These are phyloP conservation scores for Xylaria flabelliformis DNA, from an alignment of 495 filamentous ascomycete species.

Conservation along the genomic window DNA sequence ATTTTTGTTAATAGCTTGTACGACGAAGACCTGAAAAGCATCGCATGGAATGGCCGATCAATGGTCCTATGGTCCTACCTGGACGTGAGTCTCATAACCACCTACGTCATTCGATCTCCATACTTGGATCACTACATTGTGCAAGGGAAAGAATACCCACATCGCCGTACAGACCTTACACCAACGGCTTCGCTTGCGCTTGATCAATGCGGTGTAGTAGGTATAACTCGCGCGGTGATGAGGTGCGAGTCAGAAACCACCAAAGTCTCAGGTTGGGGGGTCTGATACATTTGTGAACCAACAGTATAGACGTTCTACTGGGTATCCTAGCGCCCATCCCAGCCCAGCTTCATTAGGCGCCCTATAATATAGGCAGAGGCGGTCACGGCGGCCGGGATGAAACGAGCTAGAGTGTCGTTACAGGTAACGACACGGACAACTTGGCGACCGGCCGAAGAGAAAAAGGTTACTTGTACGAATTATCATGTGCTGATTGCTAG, in stretches of 20 bases:
- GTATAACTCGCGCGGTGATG: slow-evolving; percentile 6
- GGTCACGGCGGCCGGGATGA: slow-evolving; percentile 10
- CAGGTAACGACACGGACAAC: not conserved
- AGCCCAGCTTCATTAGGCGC: slow-evolving; percentile 12
- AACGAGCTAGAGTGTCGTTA: slow-evolving; percentile 12
- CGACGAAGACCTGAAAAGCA: slow-evolving; percentile 4
- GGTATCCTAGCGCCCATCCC: slow-evolving; percentile 13
- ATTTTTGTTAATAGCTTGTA: not conserved
- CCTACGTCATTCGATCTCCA: not conserved
- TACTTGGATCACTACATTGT: not conserved
- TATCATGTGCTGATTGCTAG: not conserved
- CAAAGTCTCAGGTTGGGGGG: slow-evolving; percentile 7
- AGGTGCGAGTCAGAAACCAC: slow-evolving; percentile 12
- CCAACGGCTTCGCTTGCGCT: not conserved
- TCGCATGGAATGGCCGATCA: not conserved
- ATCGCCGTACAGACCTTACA: no score
- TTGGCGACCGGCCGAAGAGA: not conserved
- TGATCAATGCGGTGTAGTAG: not conserved
- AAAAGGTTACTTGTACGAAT: not conserved
- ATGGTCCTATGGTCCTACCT: slow-evolving; percentile 19
- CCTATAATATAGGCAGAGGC: slow-evolving; percentile 2
- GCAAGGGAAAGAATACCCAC: not conserved
- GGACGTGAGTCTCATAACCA: slow-evolving; percentile 5
- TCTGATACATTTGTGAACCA: not conserved
- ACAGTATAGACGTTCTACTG: not conserved